Conservation (phyloP, 495 filamentous ascomycete species). For the Collariella sp. region DNA sequence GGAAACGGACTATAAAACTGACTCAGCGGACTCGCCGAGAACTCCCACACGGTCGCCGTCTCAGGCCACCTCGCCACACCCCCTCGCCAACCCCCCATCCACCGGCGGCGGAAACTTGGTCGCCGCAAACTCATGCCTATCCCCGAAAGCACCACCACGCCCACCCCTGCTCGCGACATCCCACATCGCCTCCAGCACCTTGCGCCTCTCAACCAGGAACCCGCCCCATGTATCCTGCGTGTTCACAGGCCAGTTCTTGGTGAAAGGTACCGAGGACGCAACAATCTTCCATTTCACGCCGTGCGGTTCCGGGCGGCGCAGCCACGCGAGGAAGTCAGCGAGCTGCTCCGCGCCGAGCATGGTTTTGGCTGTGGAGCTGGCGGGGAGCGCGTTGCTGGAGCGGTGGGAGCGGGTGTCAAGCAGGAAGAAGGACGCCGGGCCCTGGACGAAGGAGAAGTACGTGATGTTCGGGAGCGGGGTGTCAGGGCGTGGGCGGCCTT, state of each 20-base stretch:
- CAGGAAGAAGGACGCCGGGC: conserved; percentile 89
- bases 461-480: conserved; percentile 42
- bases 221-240: conserved; percentile 86
- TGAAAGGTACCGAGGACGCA: conserved; percentile 82
- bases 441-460: conserved; percentile 81
- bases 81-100: background rate
- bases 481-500: conserved; percentile 29
- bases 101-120: conserved; percentile 73
- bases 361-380: conserved; percentile 54
- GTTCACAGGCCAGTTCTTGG: conserved; percentile 88
- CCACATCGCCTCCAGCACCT: conserved; percentile 87
- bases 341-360: conserved; percentile 82
- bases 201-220: conserved; percentile 68
- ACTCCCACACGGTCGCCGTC: conserved; percentile 66
- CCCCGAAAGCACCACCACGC: conserved; percentile 77
- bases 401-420: conserved; percentile 87
- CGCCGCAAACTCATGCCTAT: conserved; percentile 90
- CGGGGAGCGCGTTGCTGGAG: conserved; percentile 43
- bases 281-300: conserved; percentile 92
- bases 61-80: conserved; percentile 45
- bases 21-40: conserved; percentile 76
- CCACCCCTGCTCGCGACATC: conserved; percentile 60
- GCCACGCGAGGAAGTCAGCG: conserved; percentile 65
- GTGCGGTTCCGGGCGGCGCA: conserved; percentile 55
- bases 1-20: conserved; percentile 89